These are phyloP conservation scores for Trichoderma brevicompactum DNA, from an alignment of 2,329 filamentous ascomycete species.

Conservation along the genomic window DNA sequence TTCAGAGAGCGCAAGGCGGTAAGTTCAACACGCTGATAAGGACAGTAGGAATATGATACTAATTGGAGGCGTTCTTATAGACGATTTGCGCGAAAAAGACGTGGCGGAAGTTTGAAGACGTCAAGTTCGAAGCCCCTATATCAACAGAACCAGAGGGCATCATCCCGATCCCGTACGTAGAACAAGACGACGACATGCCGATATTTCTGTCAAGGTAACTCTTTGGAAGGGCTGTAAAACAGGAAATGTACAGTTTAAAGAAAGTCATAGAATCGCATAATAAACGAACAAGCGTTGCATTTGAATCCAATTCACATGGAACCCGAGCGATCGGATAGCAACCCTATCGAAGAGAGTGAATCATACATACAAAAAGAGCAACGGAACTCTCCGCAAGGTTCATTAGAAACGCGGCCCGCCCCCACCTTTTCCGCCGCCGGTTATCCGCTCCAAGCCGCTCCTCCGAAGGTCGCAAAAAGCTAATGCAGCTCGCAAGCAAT, in stretches of 20 bases:
- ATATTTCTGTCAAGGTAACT: too few relatives aligned
- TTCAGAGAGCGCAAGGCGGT: conserved; percentile 29
- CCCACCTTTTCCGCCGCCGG: conserved; percentile 22
- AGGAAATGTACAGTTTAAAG: too few relatives aligned
- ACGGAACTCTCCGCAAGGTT: conserved; percentile 1
- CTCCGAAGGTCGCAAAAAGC: too few relatives aligned
- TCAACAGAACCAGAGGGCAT: neutral
- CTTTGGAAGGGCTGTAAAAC: too few relatives aligned
- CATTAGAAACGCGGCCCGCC: conserved; percentile 13
- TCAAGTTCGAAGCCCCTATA: neutral
- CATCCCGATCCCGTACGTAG: neutral
- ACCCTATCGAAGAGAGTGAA: neutral
- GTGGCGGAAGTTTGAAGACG: neutral
- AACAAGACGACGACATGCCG: neutral
- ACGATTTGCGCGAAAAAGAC: neutral
- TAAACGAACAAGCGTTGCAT: too few relatives aligned
- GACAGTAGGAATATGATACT: too few relatives aligned
- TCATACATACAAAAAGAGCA: neutral
- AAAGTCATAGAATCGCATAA: too few relatives aligned
- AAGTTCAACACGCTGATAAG: neutral
- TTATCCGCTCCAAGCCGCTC: neutral
- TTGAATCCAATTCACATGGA: too few relatives aligned
- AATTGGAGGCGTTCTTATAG: neutral
- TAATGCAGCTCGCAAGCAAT: too few relatives aligned
- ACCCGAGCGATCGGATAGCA: neutral